Evolutionary conservation across 2,329 filamentous ascomycete genomes (phyloP).

Genomic region (Colletotrichum paranaense): DNA sequence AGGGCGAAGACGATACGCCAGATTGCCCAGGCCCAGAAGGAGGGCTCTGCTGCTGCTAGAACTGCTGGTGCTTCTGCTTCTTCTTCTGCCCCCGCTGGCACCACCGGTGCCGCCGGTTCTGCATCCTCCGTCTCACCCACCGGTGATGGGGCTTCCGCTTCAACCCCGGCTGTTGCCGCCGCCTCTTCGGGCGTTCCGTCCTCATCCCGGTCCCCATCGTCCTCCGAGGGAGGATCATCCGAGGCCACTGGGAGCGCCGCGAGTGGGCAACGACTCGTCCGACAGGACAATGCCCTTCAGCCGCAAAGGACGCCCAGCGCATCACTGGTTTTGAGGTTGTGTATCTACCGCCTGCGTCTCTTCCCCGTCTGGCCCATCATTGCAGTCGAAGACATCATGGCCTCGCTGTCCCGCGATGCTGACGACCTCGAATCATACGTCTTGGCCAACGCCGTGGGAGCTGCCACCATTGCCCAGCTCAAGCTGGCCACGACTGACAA

Average conservation of each 20-base stretch:
- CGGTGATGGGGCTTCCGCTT: background rate
- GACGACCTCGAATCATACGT: constrained; percentile 49
- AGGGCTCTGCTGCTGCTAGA: constrained; percentile 2
- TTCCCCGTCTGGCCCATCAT: constrained; percentile 65
- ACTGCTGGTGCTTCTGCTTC: background rate
- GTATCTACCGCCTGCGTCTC: constrained; percentile 60
- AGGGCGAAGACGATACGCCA: constrained; percentile 56
- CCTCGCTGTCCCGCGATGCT: constrained; percentile 46
- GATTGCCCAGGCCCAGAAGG: constrained; percentile 48
- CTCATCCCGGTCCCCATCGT: constrained; percentile 22
- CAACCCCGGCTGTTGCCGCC: background rate
- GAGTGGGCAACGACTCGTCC: background rate
- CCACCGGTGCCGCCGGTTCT: background rate
- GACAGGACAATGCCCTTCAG: constrained; percentile 14
- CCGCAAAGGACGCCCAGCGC: constrained; percentile 29
- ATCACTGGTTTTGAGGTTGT: constrained; percentile 44
- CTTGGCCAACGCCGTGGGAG: constrained; percentile 57
- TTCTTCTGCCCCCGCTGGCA: too few relatives aligned
- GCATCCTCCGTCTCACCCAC: background rate
- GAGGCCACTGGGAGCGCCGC: constrained; percentile 8
- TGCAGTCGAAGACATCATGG: constrained; percentile 54
- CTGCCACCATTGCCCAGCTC: constrained; percentile 61
- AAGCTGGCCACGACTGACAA: constrained; percentile 50
- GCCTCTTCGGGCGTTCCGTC: constrained; percentile 2
- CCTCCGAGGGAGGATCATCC: constrained; percentile 20